Evolutionary conservation across 2,329 filamentous ascomycete species (phyloP).

Genomic region (Zarea fungicola): DNA sequence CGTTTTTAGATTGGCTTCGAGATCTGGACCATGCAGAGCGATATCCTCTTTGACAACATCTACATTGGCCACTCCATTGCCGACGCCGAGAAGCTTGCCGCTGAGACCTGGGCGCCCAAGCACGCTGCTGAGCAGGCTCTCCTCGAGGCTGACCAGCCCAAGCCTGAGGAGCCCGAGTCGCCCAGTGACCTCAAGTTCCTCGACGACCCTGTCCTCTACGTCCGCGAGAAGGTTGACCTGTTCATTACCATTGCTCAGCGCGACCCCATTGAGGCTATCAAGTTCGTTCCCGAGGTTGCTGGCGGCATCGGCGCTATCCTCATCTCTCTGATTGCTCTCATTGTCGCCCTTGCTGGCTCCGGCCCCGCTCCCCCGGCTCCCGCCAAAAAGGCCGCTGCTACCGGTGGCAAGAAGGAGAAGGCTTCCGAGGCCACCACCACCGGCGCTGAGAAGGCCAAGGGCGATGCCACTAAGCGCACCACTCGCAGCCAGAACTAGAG

Average conservation of each 20-base stretch:
- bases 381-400: constrained; percentile 63
- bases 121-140: constrained; percentile 72
- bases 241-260: constrained; percentile 80
- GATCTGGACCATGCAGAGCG: constrained; percentile 99
- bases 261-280: constrained; percentile 77
- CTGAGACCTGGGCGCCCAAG: constrained; percentile 90
- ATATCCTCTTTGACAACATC: constrained; percentile 99
- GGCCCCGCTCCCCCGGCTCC: constrained; percentile 63
- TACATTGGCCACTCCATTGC: constrained; percentile 97
- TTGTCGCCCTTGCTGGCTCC: constrained; percentile 61
- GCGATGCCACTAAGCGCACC: constrained; percentile 59
- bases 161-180: constrained; percentile 59
- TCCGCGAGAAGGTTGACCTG: constrained; percentile 89
- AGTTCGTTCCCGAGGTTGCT: constrained; percentile 87
- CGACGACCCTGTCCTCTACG: constrained; percentile 81
- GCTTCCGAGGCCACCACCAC: constrained; percentile 51
- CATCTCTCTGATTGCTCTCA: constrained; percentile 64
- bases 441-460: constrained; percentile 69
- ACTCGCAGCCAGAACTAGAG: constrained; percentile 52
- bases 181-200: constrained; percentile 78
- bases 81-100: constrained; percentile 83
- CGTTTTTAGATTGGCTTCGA: constrained; percentile 80
- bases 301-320: constrained; percentile 69
- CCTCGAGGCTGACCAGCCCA: constrained; percentile 75
- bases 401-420: constrained; percentile 66